These are phyloP conservation scores for Phytophthora agathidicida DNA, from an alignment of 352 stramenopile species.

Conservation along the genomic window DNA sequence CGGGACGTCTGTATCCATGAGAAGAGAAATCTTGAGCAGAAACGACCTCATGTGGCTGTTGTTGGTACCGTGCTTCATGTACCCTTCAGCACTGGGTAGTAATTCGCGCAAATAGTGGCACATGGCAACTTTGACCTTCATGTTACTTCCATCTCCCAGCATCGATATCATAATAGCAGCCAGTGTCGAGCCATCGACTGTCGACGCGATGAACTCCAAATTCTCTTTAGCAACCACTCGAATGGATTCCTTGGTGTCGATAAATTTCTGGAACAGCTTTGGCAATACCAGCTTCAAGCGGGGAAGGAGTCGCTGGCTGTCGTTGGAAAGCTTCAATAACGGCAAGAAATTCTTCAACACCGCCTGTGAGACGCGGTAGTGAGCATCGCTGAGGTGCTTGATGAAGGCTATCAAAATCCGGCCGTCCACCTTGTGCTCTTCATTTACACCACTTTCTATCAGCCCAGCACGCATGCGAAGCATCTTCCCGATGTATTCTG, in stretches of 20 bases:
- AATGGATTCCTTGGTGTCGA: conserved; percentile 77
- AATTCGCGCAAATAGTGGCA: conserved; percentile 71
- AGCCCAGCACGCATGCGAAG: conserved; percentile 27
- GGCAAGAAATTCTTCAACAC: conserved; percentile 66
- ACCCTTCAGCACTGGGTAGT: conserved; percentile 54
- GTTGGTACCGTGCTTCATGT: conserved; percentile 68
- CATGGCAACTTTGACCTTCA: conserved; percentile 77
- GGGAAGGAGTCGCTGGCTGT: conserved; percentile 48
- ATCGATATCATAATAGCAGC: conserved; percentile 58
- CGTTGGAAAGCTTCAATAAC: conserved; percentile 46
- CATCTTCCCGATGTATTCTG: conserved; percentile 49
- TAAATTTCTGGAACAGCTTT: conserved; percentile 75
- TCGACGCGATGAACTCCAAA: conserved; percentile 57
- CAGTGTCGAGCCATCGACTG: conserved; percentile 56
- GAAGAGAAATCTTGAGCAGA: conserved; percentile 69
- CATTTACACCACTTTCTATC: background rate
- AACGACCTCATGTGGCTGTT: conserved; percentile 74
- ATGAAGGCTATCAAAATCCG: conserved; percentile 59
- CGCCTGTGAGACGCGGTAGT: conserved; percentile 78
- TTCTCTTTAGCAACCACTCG: conserved; percentile 60
- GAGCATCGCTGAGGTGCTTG: conserved; percentile 68
- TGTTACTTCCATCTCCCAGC: conserved; percentile 75
- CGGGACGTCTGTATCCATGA: conserved; percentile 66
- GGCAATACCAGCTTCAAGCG: conserved; percentile 68
- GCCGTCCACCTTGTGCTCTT: conserved; percentile 58